A percentile compares a stretch with the other conserved stretches of the same genome.
Evolutionary conservation across 2,329 filamentous ascomycete genomes (phyloP).

Genomic region (Fusarium nanum): DNA sequence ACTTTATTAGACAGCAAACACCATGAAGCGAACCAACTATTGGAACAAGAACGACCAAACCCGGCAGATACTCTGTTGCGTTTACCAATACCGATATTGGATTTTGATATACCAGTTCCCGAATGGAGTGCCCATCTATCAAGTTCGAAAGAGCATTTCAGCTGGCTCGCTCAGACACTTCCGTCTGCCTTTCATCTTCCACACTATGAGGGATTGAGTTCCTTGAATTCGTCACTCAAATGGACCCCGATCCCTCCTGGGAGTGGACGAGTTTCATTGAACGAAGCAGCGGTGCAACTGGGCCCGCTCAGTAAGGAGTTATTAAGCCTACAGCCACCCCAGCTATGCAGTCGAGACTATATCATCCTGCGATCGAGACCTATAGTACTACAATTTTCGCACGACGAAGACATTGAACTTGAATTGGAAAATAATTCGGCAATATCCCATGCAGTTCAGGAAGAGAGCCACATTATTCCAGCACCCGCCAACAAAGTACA

Average conservation of each 20-base stretch:
- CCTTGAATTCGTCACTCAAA: conserved; percentile 37
- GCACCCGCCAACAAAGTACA: background rate
- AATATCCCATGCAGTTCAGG: background rate
- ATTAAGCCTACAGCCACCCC: conserved; percentile 19
- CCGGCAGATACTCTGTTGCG: conserved; percentile 43
- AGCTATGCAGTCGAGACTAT: conserved; percentile 36
- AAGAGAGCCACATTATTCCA: background rate
- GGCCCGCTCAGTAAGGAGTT: conserved; percentile 11
- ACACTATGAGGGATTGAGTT: background rate
- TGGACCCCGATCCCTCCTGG: conserved; percentile 41
- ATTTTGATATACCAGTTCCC: conserved; percentile 42
- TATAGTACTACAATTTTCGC: conserved; percentile 22
- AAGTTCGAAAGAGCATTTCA: conserved; percentile 42
- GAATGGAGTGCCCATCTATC: conserved; percentile 39
- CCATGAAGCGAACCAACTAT: conserved; percentile 6
- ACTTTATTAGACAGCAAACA: conserved; percentile 35
- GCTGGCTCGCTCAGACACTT: conserved; percentile 38
- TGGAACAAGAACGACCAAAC: conserved; percentile 49
- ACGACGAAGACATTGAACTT: conserved; percentile 43
- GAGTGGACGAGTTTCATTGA: conserved; percentile 6
- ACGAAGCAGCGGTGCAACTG: conserved; percentile 29
- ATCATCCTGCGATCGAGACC: background rate
- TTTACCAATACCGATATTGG: conserved; percentile 46
- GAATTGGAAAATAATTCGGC: background rate
- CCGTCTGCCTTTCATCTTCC: conserved; percentile 8